These are phyloP conservation scores for Thinopyrum elongatum DNA, from an alignment of 176 grass and related monocot genomes.

Conservation along the genomic window DNA sequence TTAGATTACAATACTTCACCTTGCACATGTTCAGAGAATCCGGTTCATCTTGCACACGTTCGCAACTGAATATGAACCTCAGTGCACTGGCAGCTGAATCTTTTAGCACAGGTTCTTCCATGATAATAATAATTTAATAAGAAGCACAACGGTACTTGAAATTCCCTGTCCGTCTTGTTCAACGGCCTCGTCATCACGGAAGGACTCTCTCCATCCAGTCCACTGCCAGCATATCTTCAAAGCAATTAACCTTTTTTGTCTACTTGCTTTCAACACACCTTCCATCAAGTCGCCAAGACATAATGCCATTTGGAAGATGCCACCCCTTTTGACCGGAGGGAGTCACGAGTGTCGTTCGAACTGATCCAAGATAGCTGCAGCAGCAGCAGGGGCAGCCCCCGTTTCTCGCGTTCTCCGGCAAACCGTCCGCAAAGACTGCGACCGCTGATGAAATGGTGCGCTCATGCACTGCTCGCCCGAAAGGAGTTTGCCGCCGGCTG, in stretches of 20 bases:
- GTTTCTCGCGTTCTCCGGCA: constrained; percentile 5
- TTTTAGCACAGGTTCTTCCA: background rate
- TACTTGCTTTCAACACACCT: constrained; percentile 1
- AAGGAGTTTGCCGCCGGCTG: background rate
- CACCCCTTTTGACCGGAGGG: constrained; percentile 19
- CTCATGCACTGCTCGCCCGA: background rate
- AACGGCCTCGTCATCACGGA: background rate
- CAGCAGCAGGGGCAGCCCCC: background rate
- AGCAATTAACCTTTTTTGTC: background rate
- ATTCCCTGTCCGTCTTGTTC: background rate
- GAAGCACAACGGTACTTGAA: background rate
- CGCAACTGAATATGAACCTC: background rate
- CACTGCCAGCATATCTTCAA: constrained; percentile 1
- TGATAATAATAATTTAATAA: background rate
- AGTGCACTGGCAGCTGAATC: background rate
- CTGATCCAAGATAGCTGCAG: constrained; percentile 24
- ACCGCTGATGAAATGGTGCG: background rate
- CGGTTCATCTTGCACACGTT: background rate
- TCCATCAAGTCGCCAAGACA: background rate
- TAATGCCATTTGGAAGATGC: constrained; percentile 28
- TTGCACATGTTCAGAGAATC: background rate
- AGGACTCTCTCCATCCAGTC: background rate
- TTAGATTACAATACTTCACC: background rate
- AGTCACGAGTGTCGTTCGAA: constrained; percentile 33
- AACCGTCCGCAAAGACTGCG: background rate